phyloP scores from a whole-genome alignment of 495 filamentous ascomycete genomes.

The Aspergillus sclerotiicarbonarius region DNA sequence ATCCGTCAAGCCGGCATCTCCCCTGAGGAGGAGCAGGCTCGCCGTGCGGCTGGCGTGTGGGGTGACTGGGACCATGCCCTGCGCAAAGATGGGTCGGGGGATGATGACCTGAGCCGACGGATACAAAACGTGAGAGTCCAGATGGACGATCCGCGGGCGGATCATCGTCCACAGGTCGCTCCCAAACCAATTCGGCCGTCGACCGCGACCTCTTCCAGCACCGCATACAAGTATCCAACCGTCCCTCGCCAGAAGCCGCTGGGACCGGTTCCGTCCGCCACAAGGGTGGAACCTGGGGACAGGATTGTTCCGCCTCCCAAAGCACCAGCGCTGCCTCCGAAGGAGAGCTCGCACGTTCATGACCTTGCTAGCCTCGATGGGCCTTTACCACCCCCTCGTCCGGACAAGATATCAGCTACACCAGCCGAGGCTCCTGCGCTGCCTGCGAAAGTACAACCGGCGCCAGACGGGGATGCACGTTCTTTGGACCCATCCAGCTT shows the following conservation, averaged over 20 bases:
- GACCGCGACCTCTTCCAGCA: constrained; percentile 12
- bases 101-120: constrained; percentile 44
- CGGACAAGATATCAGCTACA: constrained; percentile 25
- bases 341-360: constrained; percentile 30
- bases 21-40: constrained; percentile 53
- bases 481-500: constrained; percentile 51
- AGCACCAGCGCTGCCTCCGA: constrained; percentile 51
- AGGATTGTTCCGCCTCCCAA: constrained; percentile 30
- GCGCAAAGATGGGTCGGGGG: constrained; percentile 24
- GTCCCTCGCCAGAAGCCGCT: constrained; percentile 47
- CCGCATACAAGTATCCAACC: constrained; percentile 52
- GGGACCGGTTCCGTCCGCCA: constrained; percentile 19
- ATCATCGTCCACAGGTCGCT: constrained; percentile 5
- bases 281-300: constrained; percentile 18
- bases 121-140: constrained; percentile 45
- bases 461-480: constrained; percentile 18
- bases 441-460: constrained; percentile 31
- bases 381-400: constrained; percentile 28
- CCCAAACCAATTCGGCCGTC: constrained; percentile 15
- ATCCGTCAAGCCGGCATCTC: constrained; percentile 53
- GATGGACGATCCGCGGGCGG: constrained; percentile 27
- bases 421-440: constrained; percentile 17
- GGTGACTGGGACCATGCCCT: constrained; percentile 53
- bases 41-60: constrained; percentile 63
- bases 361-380: constrained; percentile 24